Evolutionary conservation across 1,284 basidiomycete species (phyloP), one percentile per base, ranked within the genome.

Genomic region (Cystobasidiaceae sp.): DNA sequence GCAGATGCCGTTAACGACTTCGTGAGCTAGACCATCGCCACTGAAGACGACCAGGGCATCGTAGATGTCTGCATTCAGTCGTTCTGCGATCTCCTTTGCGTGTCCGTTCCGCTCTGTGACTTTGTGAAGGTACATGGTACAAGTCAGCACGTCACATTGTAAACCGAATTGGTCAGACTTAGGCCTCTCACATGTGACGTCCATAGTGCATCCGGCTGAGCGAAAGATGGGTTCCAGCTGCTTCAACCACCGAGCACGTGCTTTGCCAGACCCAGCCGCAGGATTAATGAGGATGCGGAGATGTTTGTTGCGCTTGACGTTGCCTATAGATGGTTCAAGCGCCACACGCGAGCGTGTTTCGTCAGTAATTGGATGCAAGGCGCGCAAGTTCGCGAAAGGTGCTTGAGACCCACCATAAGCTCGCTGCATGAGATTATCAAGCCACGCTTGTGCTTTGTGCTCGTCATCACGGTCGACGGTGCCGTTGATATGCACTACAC

Each of bases 1-100:
- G 0, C 89, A 87, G 52, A 97, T 84, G 2, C 93, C 96, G 74
- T 98, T 97, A 73, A 96, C 74, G n/a, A 94, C 81, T 77, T 97
- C 93, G 74, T 93, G 90, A 7, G 93, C 75, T 44, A 92, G 81
- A 4, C 93, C 93, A 75, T 97, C 93, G 0, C 93, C 93, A 0
- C 90, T 93, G 23, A 94, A 84, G 7, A 85, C 79, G n/a, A 90
- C 83, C 33, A 97, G 77, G 0, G 86, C 90, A 72, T 90, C 90
- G 69, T 84, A 90, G 1, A 67, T 43, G 9, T 82, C 79, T 0
- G 92, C 78, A 0, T 82, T 74, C 30, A 93, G 78, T 0, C 80
- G 77, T 66, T 82, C 81, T 0, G 82, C 86, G 54, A 93, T 81
- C 56, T 91, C 86, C 32, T 79, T 78, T 0, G 89, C 93, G 76